Base-by-base conservation (phyloP, 257 asterid genomes). In the Hygrophila difformis region DNA sequence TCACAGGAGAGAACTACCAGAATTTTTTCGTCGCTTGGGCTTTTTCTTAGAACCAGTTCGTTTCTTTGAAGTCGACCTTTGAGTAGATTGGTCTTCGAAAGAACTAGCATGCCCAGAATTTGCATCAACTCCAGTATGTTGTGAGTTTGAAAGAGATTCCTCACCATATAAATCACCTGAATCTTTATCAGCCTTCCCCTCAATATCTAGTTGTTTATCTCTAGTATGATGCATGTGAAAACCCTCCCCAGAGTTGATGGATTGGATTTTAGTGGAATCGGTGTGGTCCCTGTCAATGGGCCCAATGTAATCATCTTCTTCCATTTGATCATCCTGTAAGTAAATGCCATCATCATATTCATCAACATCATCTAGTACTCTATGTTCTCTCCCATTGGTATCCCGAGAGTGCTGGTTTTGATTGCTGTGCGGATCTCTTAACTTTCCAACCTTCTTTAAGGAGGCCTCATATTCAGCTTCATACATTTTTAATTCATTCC, bases 301-400 rank as follows among this genome's bases (percentile, higher is more conserved):
- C 19, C 56, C 77, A 26, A 26, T 77, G 39, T 79, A 78, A 61
- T 75, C 87, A 68, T 65, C 67, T 49, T 75, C 93, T 31, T 82
- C 94, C 43, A 58, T 55, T 59, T 66, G 79, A 57, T 72, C 82
- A 60, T 88, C 95, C 66, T 66, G 81, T 2, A 84, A 57, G 61
- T 73, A 82, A 53, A 88, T 71, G 36, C 96, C 97, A 81, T 81
- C 93, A 61, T 88, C 96, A 60, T 91, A 91, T 54, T 77, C 99
- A 61, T 86, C 99, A 65, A 66, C 68, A 52, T 69, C 75, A 53
- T 77, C 85, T 36, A 68, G 50, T 52, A 26, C 52, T 59, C 61
- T 68, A 49, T 60, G 66, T 49, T 55, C 69, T 48, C 45, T 73
- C 39, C 51, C 70, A 46, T 64, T 53, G 44, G 67, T 57, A 69